These are phyloP conservation scores for Pythium pyrilobum DNA, from an alignment of 352 stramenopile species.

Conservation along the genomic window DNA sequence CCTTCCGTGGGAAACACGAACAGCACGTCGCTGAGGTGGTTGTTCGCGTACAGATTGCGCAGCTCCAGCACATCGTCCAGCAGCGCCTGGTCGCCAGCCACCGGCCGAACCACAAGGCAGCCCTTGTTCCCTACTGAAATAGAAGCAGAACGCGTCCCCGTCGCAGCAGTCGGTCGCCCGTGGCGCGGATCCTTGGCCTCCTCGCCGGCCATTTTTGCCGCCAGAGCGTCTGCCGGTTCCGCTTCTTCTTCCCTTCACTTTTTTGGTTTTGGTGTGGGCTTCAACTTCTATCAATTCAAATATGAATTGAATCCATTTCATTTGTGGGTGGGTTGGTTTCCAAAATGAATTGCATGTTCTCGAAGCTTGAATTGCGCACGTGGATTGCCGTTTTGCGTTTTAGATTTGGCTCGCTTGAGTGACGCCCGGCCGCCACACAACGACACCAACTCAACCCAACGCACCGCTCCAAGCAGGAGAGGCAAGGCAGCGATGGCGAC, in stretches of 20 bases:
- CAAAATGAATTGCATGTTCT: constrained; percentile 2
- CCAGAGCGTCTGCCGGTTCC: too few species aligned
- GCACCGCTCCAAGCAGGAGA: not conserved
- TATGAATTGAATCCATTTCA: constrained; percentile 5
- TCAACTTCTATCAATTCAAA: constrained; percentile 8
- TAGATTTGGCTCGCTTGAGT: constrained; percentile 13
- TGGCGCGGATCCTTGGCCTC: too few species aligned
- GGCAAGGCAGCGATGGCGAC: constrained; percentile 30
- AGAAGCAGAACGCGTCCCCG: too few species aligned
- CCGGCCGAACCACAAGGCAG: not conserved
- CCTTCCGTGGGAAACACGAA: constrained; percentile 52
- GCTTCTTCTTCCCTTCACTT: too few species aligned
- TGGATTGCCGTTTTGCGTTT: constrained; percentile 4
- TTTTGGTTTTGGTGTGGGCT: too few species aligned
- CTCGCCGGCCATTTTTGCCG: too few species aligned
- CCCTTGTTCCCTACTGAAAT: too few species aligned
- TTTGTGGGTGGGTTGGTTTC: too few species aligned
- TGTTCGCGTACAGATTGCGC: constrained; percentile 55
- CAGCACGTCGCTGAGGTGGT: constrained; percentile 73
- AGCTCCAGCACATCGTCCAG: constrained; percentile 50
- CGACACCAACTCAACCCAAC: constrained; percentile 3
- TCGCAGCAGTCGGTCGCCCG: too few species aligned
- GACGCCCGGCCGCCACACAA: not conserved
- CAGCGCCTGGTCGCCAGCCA: constrained; percentile 20
- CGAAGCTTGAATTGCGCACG: constrained; percentile 6